Conservation (phyloP, 1,284 basidiomycete species). For the Malassezia caprae region DNA sequence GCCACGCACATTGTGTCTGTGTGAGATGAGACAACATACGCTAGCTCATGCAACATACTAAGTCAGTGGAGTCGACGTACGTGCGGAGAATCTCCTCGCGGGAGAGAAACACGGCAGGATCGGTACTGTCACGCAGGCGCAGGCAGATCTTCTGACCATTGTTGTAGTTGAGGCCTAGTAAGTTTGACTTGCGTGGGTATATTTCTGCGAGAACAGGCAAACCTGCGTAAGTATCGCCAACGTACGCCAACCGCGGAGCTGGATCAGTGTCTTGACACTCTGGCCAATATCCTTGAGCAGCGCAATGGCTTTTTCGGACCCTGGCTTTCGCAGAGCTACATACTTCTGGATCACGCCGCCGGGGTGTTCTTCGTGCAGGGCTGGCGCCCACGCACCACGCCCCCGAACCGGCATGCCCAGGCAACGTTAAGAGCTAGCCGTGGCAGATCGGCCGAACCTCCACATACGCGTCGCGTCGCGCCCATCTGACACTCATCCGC, state of each 20-base stretch:
- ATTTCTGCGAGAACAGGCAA: conserved; percentile 24
- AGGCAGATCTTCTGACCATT: conserved; percentile 26
- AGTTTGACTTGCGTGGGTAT: conserved; percentile 13
- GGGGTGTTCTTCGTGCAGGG: not conserved
- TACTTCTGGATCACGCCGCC: conserved; percentile 19
- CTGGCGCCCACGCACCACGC: conserved; percentile 2
- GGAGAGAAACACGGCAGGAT: conserved; percentile 10
- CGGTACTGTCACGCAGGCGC: conserved; percentile 16
- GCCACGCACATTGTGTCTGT: conserved; percentile 27
- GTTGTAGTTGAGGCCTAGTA: conserved; percentile 31
- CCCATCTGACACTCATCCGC: not conserved
- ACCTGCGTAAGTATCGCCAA: not conserved
- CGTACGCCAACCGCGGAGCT: conserved; percentile 20
- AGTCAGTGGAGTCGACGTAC: conserved; percentile 4
- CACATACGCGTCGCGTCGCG: conserved; percentile 13
- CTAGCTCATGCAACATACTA: conserved; percentile 33
- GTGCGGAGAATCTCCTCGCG: conserved; percentile 18
- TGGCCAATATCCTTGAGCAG: conserved; percentile 21
- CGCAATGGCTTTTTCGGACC: conserved; percentile 16
- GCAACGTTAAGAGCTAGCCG: not conserved
- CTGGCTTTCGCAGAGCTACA: conserved; percentile 12
- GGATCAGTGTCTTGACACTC: conserved; percentile 23
- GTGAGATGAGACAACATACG: conserved; percentile 10
- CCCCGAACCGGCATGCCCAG: conserved; percentile 13
- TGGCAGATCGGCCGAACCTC: conserved; percentile 13